Base-by-base conservation (phyloP, 2,329 filamentous ascomycete genomes). In the Cladosporium sp. region DNA sequence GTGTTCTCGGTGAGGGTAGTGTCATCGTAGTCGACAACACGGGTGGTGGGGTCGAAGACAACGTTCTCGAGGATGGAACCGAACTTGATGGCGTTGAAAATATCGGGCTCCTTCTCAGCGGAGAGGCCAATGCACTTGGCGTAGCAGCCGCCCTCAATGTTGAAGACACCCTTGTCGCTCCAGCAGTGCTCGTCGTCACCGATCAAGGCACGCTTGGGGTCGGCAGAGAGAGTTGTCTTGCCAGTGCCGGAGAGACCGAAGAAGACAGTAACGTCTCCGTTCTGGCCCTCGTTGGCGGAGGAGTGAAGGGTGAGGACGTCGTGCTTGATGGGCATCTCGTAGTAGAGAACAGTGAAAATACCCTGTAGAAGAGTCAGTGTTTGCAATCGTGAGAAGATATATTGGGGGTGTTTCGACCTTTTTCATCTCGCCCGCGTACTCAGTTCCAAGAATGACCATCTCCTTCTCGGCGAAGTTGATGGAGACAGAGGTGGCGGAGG, bases 141-240 rank as follows among this genome's bases (percentile, higher is more conserved):
- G 83, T 99, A 99, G 88, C 95, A 99, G 71, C 95, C 95, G 75
- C 95, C 95, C 84, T 99, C 95, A 67, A 99, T 99, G 88, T 99
- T 99, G 90, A 99, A 99, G 79, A 99, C 89, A 80, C 95, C 95
- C 66, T 82, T 88, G 79, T 99, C 95, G 74, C 90, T 93, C 95
- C 95, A 99, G 90, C 95, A 98, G 88, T 99, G 95, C 90, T 99
- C 95, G 78, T 99, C 95, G 76, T 99, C 95, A 79, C 95, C 95
- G 75, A 99, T 99, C 77, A 99, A 84, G 71, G 92, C 89, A 79
- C 95, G 93, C 86, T 97, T 96, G 75, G 93, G 93, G 81, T 99
- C 95, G 68, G 95, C 95, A 69, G 95, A 98, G 69, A 99, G 86
- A 3, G 95, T 99, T 59, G 95, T 99, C 90, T 99, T 99, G 83